Evolutionary conservation across 1,284 basidiomycete genomes (phyloP), one percentile per base, ranked within the genome.

Genomic region (Ganoderma multipileum): DNA sequence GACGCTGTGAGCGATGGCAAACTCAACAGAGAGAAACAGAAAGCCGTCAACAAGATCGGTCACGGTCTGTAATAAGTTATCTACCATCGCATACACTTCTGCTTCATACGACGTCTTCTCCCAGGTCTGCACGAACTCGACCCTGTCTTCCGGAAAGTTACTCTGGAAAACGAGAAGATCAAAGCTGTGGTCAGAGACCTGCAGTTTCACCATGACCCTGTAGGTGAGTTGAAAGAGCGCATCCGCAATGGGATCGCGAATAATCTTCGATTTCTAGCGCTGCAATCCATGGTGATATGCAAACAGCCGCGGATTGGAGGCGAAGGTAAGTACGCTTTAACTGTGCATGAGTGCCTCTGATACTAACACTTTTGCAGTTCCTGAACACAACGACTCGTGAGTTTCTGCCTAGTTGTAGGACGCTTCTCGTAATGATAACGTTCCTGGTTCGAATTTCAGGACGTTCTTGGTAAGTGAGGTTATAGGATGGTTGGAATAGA

Each of bases 251-350:
- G 39, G 28, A 9, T 55, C 28, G 16, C 52, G 41, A 41, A 26
- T 28, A 33, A 23, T 33, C 14, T 7, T 26, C 36, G 23, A 7
- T 26, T 28, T 28, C 12, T 76, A 90, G 95, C 96, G 5, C 82
- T 99, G 64, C 97, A 99, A 79, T 95, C 92, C 20, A 99, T 99
- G 97, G 86, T 98, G 28, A 97, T 97, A 67, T 94, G 91, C 76
- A 97, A 97, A 79, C 95, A 96, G 77, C 90, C 93, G 2, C 84
- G 90, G 65, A 96, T 97, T 38, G 96, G 96, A 2, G 95, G 95
- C 1, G 90, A 93, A 85, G 95, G 95, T 95, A 36, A 41, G 63
- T 20, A 44, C 68, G 42, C 36, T 66, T 16, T 16, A 11, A 44
- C 5, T 7, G 55, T 30, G n/a, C 12, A 39, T 65, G 2, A 26